Conservation (phyloP, 2,329 filamentous ascomycete genomes). For the Penicillium sp. region DNA sequence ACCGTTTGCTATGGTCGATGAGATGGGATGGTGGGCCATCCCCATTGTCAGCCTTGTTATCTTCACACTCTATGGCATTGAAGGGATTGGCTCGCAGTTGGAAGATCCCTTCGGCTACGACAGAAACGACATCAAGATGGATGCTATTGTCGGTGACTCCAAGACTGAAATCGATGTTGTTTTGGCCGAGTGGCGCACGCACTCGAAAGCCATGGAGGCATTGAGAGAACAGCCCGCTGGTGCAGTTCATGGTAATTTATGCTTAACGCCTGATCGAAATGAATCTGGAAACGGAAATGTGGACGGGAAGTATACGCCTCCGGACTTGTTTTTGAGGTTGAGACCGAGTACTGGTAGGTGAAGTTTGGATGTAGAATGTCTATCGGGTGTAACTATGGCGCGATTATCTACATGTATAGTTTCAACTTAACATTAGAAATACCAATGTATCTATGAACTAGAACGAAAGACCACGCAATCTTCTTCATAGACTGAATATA, state of each 20-base stretch:
- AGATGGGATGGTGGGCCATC: constrained; percentile 64
- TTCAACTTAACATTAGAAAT: not conserved
- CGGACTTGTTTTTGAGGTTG: constrained; percentile 34
- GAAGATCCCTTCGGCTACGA: constrained; percentile 68
- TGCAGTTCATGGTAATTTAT: constrained; percentile 19
- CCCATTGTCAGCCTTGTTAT: constrained; percentile 60
- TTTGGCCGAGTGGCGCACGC: constrained; percentile 57
- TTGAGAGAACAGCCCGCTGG: constrained; percentile 10
- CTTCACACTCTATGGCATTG: constrained; percentile 65
- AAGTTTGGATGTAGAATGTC: not conserved
- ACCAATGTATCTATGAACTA: not conserved
- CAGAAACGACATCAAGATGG: constrained; percentile 67
- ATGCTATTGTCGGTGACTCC: constrained; percentile 63
- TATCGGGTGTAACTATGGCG: not conserved
- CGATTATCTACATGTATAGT: not conserved
- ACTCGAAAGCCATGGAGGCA: constrained; percentile 22
- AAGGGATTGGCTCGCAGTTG: constrained; percentile 62
- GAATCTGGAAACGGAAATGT: constrained; percentile 8
- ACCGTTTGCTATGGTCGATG: constrained; percentile 63
- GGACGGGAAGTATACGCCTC: constrained; percentile 22
- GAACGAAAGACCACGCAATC: not conserved
- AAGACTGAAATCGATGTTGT: constrained; percentile 59
- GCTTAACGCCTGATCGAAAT: constrained; percentile 7
- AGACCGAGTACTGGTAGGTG: constrained; percentile 14
- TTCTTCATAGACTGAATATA: not conserved